A percentile compares a stretch with the other conserved stretches of the same genome.
phyloP scores from a whole-genome alignment of 306 rosid species.

The Quillaja saponaria region DNA sequence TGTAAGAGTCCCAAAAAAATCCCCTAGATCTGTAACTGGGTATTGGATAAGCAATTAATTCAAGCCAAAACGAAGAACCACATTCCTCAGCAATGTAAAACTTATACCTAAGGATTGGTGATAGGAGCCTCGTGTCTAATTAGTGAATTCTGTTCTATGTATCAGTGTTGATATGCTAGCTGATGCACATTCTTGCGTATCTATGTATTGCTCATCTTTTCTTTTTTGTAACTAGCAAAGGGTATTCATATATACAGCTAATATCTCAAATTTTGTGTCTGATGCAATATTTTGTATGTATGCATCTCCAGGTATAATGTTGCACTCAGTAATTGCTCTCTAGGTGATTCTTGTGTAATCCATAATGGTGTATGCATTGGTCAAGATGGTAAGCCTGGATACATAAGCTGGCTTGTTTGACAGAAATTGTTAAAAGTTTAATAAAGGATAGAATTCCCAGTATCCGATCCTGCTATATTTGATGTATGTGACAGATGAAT shows the following conservation, averaged over 20 bases:
- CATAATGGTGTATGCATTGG: slow-evolving; percentile 93
- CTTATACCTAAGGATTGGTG: too few relatives aligned
- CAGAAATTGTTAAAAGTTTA: slow-evolving; percentile 1
- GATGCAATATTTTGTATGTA: slow-evolving; percentile 18
- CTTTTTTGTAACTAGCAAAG: too few relatives aligned
- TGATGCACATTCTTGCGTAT: slow-evolving; percentile 4
- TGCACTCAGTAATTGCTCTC: slow-evolving; percentile 65
- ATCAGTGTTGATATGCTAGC: not conserved
- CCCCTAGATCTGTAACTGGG: too few relatives aligned
- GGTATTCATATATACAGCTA: not conserved
- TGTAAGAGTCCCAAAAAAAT: too few relatives aligned
- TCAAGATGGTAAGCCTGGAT: slow-evolving; percentile 76
- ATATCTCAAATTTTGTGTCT: slow-evolving; percentile 17
- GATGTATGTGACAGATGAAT: slow-evolving; percentile 5
- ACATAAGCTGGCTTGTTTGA: slow-evolving; percentile 24
- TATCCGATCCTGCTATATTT: slow-evolving; percentile 10
- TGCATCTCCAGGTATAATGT: slow-evolving; percentile 67
- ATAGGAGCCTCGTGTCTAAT: too few relatives aligned
- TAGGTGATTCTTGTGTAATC: slow-evolving; percentile 82
- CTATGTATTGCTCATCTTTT: too few relatives aligned
- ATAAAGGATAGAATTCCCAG: not conserved
- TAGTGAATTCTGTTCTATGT: too few relatives aligned
- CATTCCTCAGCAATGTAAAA: too few relatives aligned
- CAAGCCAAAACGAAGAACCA: too few relatives aligned
- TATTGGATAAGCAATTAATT: too few relatives aligned